Evolutionary conservation across 2,329 filamentous ascomycete species (phyloP).

Genomic region (Xylariaceae sp.): DNA sequence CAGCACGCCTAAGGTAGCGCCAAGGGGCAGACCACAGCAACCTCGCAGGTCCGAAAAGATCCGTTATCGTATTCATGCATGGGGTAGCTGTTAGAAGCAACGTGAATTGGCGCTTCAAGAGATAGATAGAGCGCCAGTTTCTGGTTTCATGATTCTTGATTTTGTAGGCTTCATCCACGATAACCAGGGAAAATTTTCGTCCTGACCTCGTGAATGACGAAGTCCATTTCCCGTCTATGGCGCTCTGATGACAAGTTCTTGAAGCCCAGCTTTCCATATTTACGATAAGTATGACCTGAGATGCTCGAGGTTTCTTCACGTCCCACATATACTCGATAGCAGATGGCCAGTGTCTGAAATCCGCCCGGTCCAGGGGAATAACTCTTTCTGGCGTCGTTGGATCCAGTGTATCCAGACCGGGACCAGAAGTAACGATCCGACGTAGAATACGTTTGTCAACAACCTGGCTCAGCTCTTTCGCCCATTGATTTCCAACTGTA

Average conservation of each 20-base stretch:
- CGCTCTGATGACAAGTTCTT: conserved; percentile 16
- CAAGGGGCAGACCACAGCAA: conserved; percentile 26
- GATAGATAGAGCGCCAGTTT: conserved; percentile 26
- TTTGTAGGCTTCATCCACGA: conserved; percentile 32
- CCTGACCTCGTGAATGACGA: conserved; percentile 21
- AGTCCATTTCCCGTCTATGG: conserved; percentile 5
- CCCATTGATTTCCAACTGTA: conserved; percentile 29
- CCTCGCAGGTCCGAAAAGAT: conserved; percentile 25
- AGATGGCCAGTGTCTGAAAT: conserved; percentile 22
- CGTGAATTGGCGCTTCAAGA: conserved; percentile 27
- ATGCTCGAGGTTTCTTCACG: conserved; percentile 14
- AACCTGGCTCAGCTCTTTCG: conserved; percentile 23
- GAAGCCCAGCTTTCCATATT: conserved; percentile 28
- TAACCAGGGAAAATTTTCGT: conserved; percentile 28
- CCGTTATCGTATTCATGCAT: conserved; percentile 26
- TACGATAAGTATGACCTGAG: conserved; percentile 25
- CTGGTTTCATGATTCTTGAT: conserved; percentile 25
- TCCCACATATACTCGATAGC: conserved; percentile 27
- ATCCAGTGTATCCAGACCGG: conserved; percentile 3
- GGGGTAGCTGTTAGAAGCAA: conserved; percentile 32
- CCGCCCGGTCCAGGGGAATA: background rate
- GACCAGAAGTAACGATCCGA: conserved; percentile 20
- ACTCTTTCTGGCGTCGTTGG: conserved; percentile 1
- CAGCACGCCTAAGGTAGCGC: conserved; percentile 15
- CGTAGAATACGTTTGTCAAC: conserved; percentile 9